These are phyloP conservation scores for Moniliella sp. DNA, from an alignment of 1,284 basidiomycete genomes.

Conservation along the genomic window DNA sequence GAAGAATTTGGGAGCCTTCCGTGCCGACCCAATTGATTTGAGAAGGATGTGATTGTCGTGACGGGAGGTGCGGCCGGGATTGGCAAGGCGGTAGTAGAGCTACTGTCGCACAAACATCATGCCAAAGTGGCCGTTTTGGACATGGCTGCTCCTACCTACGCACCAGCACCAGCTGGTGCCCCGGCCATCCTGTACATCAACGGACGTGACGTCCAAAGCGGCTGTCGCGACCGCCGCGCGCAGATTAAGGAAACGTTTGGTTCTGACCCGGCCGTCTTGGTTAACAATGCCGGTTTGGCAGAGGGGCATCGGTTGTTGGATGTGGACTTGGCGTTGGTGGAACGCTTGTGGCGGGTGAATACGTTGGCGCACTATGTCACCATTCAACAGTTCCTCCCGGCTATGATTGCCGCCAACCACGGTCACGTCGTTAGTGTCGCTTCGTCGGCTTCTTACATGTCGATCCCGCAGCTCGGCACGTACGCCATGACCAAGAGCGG, in stretches of 20 bases:
- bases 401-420: constrained; percentile 25
- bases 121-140: constrained; percentile 28
- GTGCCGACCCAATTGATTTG: constrained; percentile 17
- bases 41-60: constrained; percentile 24
- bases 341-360: constrained; percentile 23
- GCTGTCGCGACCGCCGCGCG: constrained; percentile 13
- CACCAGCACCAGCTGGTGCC: constrained; percentile 16
- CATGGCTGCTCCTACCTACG: constrained; percentile 20
- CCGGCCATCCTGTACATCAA: constrained; percentile 28
- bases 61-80: constrained; percentile 30
- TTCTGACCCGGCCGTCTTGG: constrained; percentile 12
- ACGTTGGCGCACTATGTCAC: constrained; percentile 23
- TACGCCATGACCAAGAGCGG: constrained; percentile 26
- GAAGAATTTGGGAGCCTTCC: constrained; percentile 16
- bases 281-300: constrained; percentile 30
- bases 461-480: constrained; percentile 20
- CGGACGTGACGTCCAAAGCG: constrained; percentile 21
- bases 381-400: constrained; percentile 23
- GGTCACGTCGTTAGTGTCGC: constrained; percentile 28
- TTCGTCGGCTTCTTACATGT: constrained; percentile 16
- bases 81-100: constrained; percentile 25
- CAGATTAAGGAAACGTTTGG: constrained; percentile 12
- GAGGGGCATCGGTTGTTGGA: constrained; percentile 18
- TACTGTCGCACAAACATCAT: constrained; percentile 12
- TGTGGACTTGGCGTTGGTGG: constrained; percentile 9